Base-by-base conservation (phyloP, 148 eudicot genomes). In the Mesembryanthemum crystallinum region DNA sequence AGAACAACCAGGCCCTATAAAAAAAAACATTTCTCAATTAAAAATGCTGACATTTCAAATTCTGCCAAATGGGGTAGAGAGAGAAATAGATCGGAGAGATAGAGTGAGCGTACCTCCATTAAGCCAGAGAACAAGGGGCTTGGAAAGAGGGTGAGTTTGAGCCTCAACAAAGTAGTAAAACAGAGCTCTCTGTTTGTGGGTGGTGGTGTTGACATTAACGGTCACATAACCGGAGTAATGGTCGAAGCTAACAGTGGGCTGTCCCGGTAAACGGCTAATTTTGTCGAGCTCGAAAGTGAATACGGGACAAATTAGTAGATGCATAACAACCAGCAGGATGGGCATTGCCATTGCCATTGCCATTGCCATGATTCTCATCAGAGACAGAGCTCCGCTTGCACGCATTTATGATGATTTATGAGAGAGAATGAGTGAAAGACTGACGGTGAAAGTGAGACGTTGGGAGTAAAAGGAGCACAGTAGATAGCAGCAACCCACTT, bases 81-180 rank as follows among this genome's bases (percentile, higher is more conserved):
- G 49, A 43, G 12, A 63, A 79, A 64, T 1, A n/a, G 20, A 67
- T 7, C n/a, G 52, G 14, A 24, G 59, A 39, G 65, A 67, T 59
- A 73, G 57, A 59, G n/a, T 1, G 58, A 21, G 58, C 8, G 58
- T 28, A 85, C 99, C 99, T 90, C 99, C 99, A 91, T 95, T 96
- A 23, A 96, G 77, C 99, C 99, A 96, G 67, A 96, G 89, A 52
- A 96, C 99, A 27, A 96, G 67, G 45, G 99, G 97, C 80, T 92
- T 96, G 25, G 97, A 89, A 80, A 68, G 66, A 12, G 97, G 90
- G 73, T 91, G 89, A 51, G 78, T 4, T 76, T 92, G 85, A 11
- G 99, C 96, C 77, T 96, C 99, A 67, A 84, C 98, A 82, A 96
- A 90, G 83, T 96, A 96, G 83, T 92, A 96, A 83, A 94, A 94